These are phyloP conservation scores for Plantago ovata DNA, from an alignment of 257 asterid species.

Conservation along the genomic window DNA sequence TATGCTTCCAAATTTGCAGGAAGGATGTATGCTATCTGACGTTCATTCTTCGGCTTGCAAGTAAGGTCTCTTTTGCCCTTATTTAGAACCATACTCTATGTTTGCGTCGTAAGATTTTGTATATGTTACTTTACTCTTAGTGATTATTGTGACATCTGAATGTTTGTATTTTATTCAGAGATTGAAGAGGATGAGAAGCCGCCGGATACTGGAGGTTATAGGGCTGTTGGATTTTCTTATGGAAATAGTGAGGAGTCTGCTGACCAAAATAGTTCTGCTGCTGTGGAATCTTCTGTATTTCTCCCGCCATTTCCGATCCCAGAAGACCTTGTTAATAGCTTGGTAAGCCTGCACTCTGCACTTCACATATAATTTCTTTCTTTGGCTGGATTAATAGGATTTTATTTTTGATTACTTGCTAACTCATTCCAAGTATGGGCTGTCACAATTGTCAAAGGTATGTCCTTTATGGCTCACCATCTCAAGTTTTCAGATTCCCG, in stretches of 20 bases:
- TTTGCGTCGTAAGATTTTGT: not conserved
- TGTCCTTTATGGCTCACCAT: constrained; percentile 72
- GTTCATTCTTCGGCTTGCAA: constrained; percentile 38
- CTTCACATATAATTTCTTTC: constrained; percentile 11
- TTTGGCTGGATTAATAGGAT: constrained; percentile 20
- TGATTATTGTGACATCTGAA: constrained; percentile 5
- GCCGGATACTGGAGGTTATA: constrained; percentile 34
- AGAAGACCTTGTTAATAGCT: constrained; percentile 48
- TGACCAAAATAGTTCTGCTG: constrained; percentile 43
- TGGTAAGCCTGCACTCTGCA: constrained; percentile 59
- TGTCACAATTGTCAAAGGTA: constrained; percentile 41
- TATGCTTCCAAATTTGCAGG: constrained; percentile 51
- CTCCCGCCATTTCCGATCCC: constrained; percentile 73
- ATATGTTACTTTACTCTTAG: constrained; percentile 7
- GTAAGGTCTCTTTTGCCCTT: constrained; percentile 43
- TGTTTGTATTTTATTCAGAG: constrained; percentile 32
- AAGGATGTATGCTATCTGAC: constrained; percentile 33
- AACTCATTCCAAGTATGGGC: constrained; percentile 49
- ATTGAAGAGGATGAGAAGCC: constrained; percentile 48
- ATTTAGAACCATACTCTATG: constrained; percentile 7
- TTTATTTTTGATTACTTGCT: constrained; percentile 30
- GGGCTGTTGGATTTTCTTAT: constrained; percentile 65
- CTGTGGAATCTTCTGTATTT: constrained; percentile 48
- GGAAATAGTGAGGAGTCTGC: constrained; percentile 43
- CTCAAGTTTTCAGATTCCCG: constrained; percentile 97